Evolutionary conservation across 2,329 filamentous ascomycete genomes (phyloP).

Genomic region (Coleophoma crateriformis): DNA sequence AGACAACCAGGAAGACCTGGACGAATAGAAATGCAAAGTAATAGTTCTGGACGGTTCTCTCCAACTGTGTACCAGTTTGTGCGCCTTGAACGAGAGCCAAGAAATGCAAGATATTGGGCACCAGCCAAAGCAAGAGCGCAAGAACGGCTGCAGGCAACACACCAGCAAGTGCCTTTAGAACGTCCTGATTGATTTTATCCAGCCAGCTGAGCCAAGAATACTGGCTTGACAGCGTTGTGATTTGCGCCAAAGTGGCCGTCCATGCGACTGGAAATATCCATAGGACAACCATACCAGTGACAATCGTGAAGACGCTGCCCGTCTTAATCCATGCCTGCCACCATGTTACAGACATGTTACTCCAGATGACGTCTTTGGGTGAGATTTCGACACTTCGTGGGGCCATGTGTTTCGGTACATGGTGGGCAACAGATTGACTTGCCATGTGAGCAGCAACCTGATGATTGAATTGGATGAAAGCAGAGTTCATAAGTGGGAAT

Average conservation of each 20-base stretch:
- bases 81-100: conserved; percentile 71
- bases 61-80: conserved; percentile 73
- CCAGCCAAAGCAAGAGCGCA: conserved; percentile 69
- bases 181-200: conserved; percentile 55
- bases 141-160: conserved; percentile 76
- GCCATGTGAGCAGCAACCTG: conserved; percentile 98
- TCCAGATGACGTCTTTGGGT: conserved; percentile 89
- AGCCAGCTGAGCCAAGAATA: conserved; percentile 70
- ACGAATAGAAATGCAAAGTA: conserved; percentile 95
- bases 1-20: conserved; percentile 90
- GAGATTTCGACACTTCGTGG: conserved; percentile 91
- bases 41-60: conserved; percentile 82
- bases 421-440: conserved; percentile 85
- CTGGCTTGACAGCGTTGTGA: conserved; percentile 61
- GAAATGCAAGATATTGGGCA: conserved; percentile 73
- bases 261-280: conserved; percentile 91
- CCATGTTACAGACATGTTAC: conserved; percentile 94
- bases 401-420: conserved; percentile 88
- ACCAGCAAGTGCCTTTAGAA: conserved; percentile 68
- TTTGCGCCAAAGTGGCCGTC: conserved; percentile 75
- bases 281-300: conserved; percentile 72
- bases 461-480: conserved; percentile 97
- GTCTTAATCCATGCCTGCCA: conserved; percentile 73
- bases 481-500: conserved; percentile 90
- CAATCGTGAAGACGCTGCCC: conserved; percentile 56